Percentiles rank a stretch among this genome's conserved stretches.
Conservation (phyloP, 148 eudicot species). For the Nyssa sinensis region DNA sequence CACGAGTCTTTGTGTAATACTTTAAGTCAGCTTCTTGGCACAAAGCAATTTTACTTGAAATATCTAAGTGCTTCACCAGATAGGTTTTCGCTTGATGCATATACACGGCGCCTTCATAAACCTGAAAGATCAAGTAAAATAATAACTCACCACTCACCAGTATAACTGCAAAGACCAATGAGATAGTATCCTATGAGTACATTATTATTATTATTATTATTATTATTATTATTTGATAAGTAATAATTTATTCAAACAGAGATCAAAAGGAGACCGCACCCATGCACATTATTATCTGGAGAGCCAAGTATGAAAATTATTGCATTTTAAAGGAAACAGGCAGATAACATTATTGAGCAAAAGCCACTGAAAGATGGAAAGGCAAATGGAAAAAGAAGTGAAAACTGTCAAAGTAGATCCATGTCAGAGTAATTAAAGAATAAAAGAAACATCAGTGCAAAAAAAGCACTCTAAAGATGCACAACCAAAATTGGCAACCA, state of each 20-base stretch:
- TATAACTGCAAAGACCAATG: slow-evolving; percentile 1
- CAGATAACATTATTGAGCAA: background rate
- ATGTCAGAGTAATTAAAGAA: background rate
- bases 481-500: background rate
- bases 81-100: slow-evolving; percentile 92
- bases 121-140: slow-evolving; percentile 41
- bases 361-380: background rate
- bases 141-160: background rate
- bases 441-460: background rate
- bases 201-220: no score
- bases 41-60: slow-evolving; percentile 66
- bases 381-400: background rate
- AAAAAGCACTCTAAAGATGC: background rate
- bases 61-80: slow-evolving; percentile 69
- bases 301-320: background rate
- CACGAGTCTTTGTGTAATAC: slow-evolving; percentile 91
- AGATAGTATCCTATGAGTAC: background rate
- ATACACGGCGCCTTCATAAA: slow-evolving; percentile 93
- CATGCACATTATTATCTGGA: background rate
- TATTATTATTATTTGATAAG: no score
- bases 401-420: background rate
- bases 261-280: no score
- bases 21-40: slow-evolving; percentile 87
- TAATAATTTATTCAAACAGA: no score
- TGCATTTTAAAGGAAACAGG: background rate